Base-by-base conservation (phyloP, 768 basidiomycete species). In the Lactifluus volemus region DNA sequence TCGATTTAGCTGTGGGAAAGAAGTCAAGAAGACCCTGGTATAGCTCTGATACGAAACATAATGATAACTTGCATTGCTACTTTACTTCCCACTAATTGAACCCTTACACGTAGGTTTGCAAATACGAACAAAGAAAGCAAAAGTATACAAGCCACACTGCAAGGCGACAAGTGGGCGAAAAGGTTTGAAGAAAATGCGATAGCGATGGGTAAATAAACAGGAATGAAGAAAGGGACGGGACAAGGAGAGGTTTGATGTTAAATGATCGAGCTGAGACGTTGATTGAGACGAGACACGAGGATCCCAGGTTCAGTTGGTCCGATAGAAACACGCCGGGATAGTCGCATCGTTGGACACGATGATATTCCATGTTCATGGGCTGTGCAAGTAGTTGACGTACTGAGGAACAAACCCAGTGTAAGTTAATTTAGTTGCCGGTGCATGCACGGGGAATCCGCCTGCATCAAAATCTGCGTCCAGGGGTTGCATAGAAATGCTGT, bases 41-140 rank as follows among this genome's bases (percentile, higher is more conserved):
- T 15, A n/a, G 25, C 41, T 49, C 39, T 41, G 56, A 48, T 63
- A 41, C 57, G 45, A 63, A 60, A 58, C 61, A 63, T 63, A 63
- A 63, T 63, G 56, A 63, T 63, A 63, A 38, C 47, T 58, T 63
- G 56, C 39, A 63, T 58, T 63, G 52, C 56, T 58, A 62, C 56
- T 54, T 58, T 47, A 47, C 38, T 54, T 58, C 52, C 52, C 45
- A 62, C 61, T 52, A 36, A 58, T 58, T 48, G 48, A 58, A 48
- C 42, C 56, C 56, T 49, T 58, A 63, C 61, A 62, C 51, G 54
- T 53, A 30, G 14, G 36, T 52, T 49, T 58, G 56, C 57, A 58
- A 34, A 58, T 63, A 49, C 61, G 56, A 53, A 63, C 61, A 53
- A 30, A 53, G 39, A 49, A 63, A 53, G 51, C 25, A 63, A 58